Percentiles rank a stretch among this genome's conserved stretches.
Evolutionary conservation across 2,329 filamentous ascomycete genomes (phyloP).

Genomic region (Tolypocladium pustulatum): DNA sequence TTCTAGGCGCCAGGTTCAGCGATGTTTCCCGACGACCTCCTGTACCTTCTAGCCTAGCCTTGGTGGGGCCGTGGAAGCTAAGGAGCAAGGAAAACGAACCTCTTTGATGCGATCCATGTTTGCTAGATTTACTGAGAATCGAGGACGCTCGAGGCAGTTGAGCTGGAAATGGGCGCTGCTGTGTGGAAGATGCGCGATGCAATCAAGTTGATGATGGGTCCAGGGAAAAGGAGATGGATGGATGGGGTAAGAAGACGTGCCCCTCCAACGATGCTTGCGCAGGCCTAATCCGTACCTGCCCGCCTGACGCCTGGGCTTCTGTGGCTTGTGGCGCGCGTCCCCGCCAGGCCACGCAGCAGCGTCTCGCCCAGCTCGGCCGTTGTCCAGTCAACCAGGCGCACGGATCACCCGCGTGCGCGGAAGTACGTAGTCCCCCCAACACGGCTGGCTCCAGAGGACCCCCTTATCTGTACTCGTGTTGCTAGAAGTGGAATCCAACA

Average conservation of each 20-base stretch:
- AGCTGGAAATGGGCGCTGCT: constrained; percentile 12
- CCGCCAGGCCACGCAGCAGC: constrained; percentile 1
- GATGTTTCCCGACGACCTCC: neutral
- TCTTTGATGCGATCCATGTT: constrained; percentile 86
- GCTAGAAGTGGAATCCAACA: neutral
- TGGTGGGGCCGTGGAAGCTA: constrained; percentile 15
- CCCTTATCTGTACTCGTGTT: neutral
- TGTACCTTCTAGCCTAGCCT: constrained; percentile 9
- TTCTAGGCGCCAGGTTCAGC: constrained; percentile 44
- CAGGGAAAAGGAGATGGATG: constrained; percentile 15
- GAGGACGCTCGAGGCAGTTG: neutral
- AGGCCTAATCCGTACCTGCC: neutral
- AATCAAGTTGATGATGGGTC: constrained; percentile 19
- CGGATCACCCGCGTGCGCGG: neutral
- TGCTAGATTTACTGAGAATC: constrained; percentile 12
- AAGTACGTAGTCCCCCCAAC: constrained; percentile 10
- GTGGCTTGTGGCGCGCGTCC: constrained; percentile 16
- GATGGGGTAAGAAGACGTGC: constrained; percentile 19
- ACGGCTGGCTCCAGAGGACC: neutral
- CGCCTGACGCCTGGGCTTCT: constrained; percentile 8
- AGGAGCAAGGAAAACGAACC: constrained; percentile 41
- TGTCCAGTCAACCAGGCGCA: constrained; percentile 15
- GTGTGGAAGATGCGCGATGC: constrained; percentile 21
- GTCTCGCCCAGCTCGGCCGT: constrained; percentile 7
- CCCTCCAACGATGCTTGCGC: constrained; percentile 19